Evolutionary conservation across 352 stramenopile species (phyloP).

Genomic region (Peronospora farinosa): DNA sequence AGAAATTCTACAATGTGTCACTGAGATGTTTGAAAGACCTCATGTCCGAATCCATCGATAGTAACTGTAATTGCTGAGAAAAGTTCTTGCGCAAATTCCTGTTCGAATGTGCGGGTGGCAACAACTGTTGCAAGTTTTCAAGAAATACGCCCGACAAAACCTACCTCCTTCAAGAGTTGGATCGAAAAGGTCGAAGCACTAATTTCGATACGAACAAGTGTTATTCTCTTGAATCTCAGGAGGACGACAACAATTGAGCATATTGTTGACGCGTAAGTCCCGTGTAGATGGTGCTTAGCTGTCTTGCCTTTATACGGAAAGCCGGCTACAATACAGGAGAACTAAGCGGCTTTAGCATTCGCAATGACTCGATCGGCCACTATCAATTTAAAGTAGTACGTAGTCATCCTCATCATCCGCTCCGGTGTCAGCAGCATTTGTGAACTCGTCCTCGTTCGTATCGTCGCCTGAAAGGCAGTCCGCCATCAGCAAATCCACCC

Average conservation of each 20-base stretch:
- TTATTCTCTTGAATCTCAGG: not conserved
- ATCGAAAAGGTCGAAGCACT: not conserved
- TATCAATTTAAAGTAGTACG: conserved; percentile 48
- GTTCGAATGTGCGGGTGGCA: too few relatives aligned
- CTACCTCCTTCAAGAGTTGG: too few relatives aligned
- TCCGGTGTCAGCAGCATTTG: conserved; percentile 14
- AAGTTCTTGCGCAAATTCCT: too few relatives aligned
- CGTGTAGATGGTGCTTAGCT: conserved; percentile 8
- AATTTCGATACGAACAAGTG: not conserved
- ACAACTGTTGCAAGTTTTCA: too few relatives aligned
- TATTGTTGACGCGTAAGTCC: conserved; percentile 8
- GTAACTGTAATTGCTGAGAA: too few relatives aligned
- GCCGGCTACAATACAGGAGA: conserved; percentile 28
- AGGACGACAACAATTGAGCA: conserved; percentile 2
- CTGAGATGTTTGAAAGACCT: too few relatives aligned
- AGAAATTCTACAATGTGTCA: too few relatives aligned
- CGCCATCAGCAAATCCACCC: conserved; percentile 38
- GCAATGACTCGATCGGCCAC: conserved; percentile 3
- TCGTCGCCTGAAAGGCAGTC: conserved; percentile 63
- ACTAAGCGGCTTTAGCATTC: conserved; percentile 13
- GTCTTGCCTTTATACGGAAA: conserved; percentile 24
- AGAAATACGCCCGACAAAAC: too few relatives aligned
- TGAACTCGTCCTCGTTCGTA: conserved; percentile 44
- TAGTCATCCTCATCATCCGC: conserved; percentile 66
- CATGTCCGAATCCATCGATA: too few relatives aligned